A percentile compares a stretch with the other conserved stretches of the same genome.
Evolutionary conservation across 352 stramenopile species (phyloP).

Genomic region (Phytophthora quininea): DNA sequence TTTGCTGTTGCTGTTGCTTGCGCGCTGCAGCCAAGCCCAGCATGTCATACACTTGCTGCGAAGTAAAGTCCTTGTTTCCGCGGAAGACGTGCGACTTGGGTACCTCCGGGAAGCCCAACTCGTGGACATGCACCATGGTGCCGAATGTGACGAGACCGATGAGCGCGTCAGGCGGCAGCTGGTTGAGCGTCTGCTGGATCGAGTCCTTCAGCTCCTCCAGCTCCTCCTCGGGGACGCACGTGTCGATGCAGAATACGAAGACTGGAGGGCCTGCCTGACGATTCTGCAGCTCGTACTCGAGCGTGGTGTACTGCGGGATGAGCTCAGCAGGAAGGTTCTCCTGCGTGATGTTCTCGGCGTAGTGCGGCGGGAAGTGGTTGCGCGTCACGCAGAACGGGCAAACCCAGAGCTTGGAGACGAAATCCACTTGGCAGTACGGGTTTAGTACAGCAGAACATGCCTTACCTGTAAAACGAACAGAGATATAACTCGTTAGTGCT

Average conservation of each 20-base stretch:
- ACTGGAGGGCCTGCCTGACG: conserved; percentile 93
- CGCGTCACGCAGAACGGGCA: conserved; percentile 99
- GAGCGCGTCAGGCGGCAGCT: conserved; percentile 96
- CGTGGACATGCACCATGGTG: conserved; percentile 99
- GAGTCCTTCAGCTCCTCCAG: conserved; percentile 98
- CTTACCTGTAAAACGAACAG: conserved; percentile 26
- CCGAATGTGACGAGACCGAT: conserved; percentile 99
- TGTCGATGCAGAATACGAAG: conserved; percentile 99
- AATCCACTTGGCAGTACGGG: conserved; percentile 99
- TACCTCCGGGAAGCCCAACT: conserved; percentile 96
- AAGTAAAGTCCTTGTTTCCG: conserved; percentile 98
- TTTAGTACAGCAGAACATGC: conserved; percentile 98
- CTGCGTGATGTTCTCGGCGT: conserved; percentile 97
- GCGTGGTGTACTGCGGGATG: conserved; percentile 99
- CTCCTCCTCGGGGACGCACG: conserved; percentile 96
- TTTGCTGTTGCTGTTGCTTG: conserved; percentile 51
- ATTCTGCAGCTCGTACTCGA: conserved; percentile 98
- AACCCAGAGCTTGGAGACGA: conserved; percentile 98
- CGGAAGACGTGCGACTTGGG: conserved; percentile 99
- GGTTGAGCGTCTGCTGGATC: conserved; percentile 97
- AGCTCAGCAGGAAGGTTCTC: conserved; percentile 98
- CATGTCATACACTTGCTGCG: conserved; percentile 96
- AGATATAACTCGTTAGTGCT: no score
- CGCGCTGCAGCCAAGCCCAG: conserved; percentile 89
- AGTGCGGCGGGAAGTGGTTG: conserved; percentile 98